Base-by-base conservation (phyloP, 352 stramenopile species). In the Phytophthora hybrid region DNA sequence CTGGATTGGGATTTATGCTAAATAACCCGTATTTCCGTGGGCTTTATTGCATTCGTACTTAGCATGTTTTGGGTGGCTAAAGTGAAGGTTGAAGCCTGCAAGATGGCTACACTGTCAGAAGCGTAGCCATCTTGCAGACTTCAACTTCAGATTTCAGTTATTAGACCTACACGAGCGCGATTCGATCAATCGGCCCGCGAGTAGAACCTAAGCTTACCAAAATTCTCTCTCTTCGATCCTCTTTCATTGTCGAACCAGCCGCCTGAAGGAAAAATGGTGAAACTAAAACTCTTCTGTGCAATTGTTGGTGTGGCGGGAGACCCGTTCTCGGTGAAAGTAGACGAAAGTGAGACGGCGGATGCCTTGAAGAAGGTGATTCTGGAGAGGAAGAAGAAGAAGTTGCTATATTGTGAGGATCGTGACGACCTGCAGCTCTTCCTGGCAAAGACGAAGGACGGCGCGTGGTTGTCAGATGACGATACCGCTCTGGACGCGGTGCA, bases 21-120 rank as follows among this genome's bases (percentile, higher is more conserved):
- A 26, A 26, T 26, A 26, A 26, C 23, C 23, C 23, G 23, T 26
- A 3, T 26, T 26, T 26, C 23, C 23, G 23, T 26, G 23, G 23
- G 23, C 23, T 26, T 26, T 26, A 26, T 26, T 26, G 23, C 23
- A 26, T 26, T 61, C 62, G 62, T 47, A 69, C 46, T 74, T 69
- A 70, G 19, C 39, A 44, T 7, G 56, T 46, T 16, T 29, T 52
- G 21, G 31, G 46, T 62, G 14, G 41, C 61, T 62, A 66, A 75
- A 71, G 66, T 66, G 47, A 61, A 64, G 3, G 72, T 61, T 44
- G 37, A 26, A 16, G n/a, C n/a, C n/a, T n/a, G n/a, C n/a, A n/a
- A n/a, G 63, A 89, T 77, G 7, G 84, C 79, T 46, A 77, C 70
- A 19, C 77, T 82, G 9, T 79, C 77, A 10, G 74, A 81, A 1